phyloP scores from a whole-genome alignment of 2,329 filamentous ascomycete species.

The Cylindrodendrum hubeiense region DNA sequence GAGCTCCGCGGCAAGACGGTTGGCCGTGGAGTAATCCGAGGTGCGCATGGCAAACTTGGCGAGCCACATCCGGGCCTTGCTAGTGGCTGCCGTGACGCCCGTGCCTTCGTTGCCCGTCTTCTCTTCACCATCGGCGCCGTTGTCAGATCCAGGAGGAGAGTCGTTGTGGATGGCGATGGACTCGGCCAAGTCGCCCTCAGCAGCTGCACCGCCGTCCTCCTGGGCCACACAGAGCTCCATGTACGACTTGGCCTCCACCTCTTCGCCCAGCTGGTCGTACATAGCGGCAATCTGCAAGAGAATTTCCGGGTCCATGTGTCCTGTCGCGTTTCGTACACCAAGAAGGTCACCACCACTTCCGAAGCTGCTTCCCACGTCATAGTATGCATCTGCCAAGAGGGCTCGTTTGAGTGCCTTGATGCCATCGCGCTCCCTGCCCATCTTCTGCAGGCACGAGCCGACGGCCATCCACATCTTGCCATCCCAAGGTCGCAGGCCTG shows the following conservation, averaged over 20 bases:
- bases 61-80: constrained; percentile 93
- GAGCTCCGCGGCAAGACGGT: constrained; percentile 87
- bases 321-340: constrained; percentile 62
- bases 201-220: constrained; percentile 77
- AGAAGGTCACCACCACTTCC: constrained; percentile 60
- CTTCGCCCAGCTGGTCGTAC: constrained; percentile 84
- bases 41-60: constrained; percentile 83
- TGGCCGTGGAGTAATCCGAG: constrained; percentile 81
- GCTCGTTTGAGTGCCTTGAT: constrained; percentile 97
- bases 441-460: constrained; percentile 90
- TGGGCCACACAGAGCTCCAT: constrained; percentile 97
- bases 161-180: constrained; percentile 69
- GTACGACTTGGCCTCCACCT: constrained; percentile 86
- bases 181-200: constrained; percentile 58
- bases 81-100: constrained; percentile 91
- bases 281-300: constrained; percentile 90
- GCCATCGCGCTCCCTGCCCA: constrained; percentile 87
- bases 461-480: constrained; percentile 99
- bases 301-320: constrained; percentile 88
- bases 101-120: constrained; percentile 67
- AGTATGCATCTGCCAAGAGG: constrained; percentile 87
- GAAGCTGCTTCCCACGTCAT: constrained; percentile 74
- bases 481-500: constrained; percentile 92
- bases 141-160: constrained; percentile 57
- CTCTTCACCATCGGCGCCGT: constrained; percentile 51